Evolutionary conservation across 805 yeast species (phyloP).

Genomic region (Candida glaebosa): DNA sequence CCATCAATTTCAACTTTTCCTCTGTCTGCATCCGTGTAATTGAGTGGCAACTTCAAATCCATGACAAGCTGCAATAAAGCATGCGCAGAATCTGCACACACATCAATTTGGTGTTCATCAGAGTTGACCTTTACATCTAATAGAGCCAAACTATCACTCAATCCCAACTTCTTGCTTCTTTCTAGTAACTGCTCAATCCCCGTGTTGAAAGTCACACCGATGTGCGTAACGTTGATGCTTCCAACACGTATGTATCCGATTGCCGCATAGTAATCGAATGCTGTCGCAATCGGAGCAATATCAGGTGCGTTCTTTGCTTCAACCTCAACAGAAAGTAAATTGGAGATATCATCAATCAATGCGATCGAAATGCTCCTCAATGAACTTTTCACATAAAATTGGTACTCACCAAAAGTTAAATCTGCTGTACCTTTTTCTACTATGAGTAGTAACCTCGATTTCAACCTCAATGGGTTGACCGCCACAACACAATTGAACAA

Average conservation of each 20-base stretch:
- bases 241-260: constrained; percentile 58
- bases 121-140: constrained; percentile 46
- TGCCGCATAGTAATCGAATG: constrained; percentile 34
- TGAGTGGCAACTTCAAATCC: constrained; percentile 69
- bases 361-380: constrained; percentile 49
- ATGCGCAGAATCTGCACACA: constrained; percentile 85
- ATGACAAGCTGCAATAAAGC: constrained; percentile 62
- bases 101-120: constrained; percentile 46
- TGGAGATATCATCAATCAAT: constrained; percentile 58
- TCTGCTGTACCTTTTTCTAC: constrained; percentile 55
- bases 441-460: constrained; percentile 50
- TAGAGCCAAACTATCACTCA: constrained; percentile 21
- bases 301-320: neutral
- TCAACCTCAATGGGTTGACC: constrained; percentile 58
- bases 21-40: constrained; percentile 57
- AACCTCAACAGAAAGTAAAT: constrained; percentile 7
- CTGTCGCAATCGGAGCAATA: constrained; percentile 19
- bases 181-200: constrained; percentile 17
- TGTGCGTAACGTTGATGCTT: constrained; percentile 33
- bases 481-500: constrained; percentile 58
- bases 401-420: constrained; percentile 31
- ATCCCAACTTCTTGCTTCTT: constrained; percentile 16
- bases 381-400: constrained; percentile 38
- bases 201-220: constrained; percentile 29
- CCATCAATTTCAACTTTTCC: constrained; percentile 38